These are phyloP conservation scores for Penicillium robsamsonii DNA, from an alignment of 495 filamentous ascomycete genomes.

Conservation along the genomic window DNA sequence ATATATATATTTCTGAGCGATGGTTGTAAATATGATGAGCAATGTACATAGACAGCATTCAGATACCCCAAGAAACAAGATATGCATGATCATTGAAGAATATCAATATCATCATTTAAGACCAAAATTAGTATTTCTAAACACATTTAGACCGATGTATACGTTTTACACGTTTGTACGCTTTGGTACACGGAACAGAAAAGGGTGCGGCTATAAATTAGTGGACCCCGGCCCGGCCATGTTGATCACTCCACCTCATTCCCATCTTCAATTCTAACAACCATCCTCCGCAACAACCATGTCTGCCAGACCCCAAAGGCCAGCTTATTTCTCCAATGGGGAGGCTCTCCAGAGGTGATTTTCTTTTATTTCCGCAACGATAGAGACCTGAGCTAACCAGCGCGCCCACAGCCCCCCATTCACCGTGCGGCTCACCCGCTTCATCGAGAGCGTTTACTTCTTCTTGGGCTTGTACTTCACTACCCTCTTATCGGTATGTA, in stretches of 20 bases:
- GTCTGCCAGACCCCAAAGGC: constrained; percentile 25
- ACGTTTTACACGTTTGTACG: not conserved
- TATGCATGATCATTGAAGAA: constrained; percentile 2
- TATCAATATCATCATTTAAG: not conserved
- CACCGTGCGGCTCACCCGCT: constrained; percentile 43
- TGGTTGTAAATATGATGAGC: constrained; percentile 12
- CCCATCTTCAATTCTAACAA: constrained; percentile 11
- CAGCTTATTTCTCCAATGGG: constrained; percentile 41
- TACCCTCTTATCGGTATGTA: constrained; percentile 43
- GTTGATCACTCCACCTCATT: constrained; percentile 14
- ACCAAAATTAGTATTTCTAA: not conserved
- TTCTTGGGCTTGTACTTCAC: constrained; percentile 44
- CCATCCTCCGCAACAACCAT: constrained; percentile 21
- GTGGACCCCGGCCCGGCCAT: constrained; percentile 8
- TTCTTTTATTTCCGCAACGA: constrained; percentile 11
- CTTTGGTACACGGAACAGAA: not conserved
- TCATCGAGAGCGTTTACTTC: constrained; percentile 45
- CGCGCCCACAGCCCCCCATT: constrained; percentile 41
- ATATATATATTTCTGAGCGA: constrained; percentile 8
- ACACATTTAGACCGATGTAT: not conserved
- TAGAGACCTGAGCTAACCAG: constrained; percentile 22
- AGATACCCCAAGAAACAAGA: constrained; percentile 22
- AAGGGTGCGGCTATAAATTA: constrained; percentile 4
- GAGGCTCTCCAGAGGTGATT: constrained; percentile 35
- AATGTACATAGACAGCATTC: constrained; percentile 27